Evolutionary conservation across 1,139 yeast species (phyloP), one percentile per base, ranked within the genome.

Genomic region (Candida anutae): DNA sequence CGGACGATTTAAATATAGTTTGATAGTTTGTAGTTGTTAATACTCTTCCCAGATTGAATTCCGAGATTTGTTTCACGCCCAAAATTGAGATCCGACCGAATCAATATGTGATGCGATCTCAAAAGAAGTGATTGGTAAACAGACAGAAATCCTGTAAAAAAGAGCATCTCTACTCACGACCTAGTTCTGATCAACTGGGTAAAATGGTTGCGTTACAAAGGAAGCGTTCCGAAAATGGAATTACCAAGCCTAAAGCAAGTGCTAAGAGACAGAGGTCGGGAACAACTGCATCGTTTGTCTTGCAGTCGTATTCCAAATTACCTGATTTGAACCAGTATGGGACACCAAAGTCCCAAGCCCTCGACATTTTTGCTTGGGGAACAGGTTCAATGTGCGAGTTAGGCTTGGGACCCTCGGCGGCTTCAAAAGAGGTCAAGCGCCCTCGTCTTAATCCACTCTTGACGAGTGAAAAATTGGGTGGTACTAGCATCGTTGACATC

Each of bases 351-450:
- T 42, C 64, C 1, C 57, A 63, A 20, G 69, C 69, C 12, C 58
- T 88, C 30, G 93, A 85, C 45, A 65, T 90, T 2, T 90, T 82
- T 50, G 94, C 84, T 22, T 90, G 94, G 81, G 99, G 99, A 19
- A 74, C 94, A 1, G 98, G 98, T 1, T 78, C 95, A 1, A 88
- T 90, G 88, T 87, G 96, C 62, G 98, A 93, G 50, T 64, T 90
- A 21, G 99, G 98, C 1, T 64, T 90, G 11, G 99, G 98, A 0
- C 96, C 97, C 9, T 70, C 66, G 18, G 83, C 94, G 2, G 78
- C 69, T 37, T 90, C 84, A 22, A 85, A 87, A 38, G 95, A 88
- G 51, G 96, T 90, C 13, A 90, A 88, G 49, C 74, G 99, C 45
- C 99, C 99, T 10, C 72, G 98, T 41, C 62, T 88, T 47, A 90